Conservation (phyloP, 805 yeast genomes). For the Cyberlindnera suaveolens region DNA sequence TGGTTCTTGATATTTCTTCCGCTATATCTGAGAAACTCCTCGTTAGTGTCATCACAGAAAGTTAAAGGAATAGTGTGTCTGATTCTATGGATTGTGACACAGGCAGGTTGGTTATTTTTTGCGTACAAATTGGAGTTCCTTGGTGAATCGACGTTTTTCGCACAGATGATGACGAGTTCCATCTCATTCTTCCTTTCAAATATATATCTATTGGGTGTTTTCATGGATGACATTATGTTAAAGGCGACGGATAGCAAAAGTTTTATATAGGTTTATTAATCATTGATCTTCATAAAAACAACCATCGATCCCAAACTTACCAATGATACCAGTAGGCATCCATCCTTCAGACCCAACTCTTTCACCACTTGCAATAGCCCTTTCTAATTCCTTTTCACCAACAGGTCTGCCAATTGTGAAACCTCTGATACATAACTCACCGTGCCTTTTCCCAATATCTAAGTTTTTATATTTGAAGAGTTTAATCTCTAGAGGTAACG, state of each 20-base stretch:
- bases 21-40: constrained; percentile 48
- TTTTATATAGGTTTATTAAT: neutral
- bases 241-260: constrained; percentile 1
- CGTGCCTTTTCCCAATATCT: constrained; percentile 34
- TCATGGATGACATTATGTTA: constrained; percentile 32
- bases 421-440: constrained; percentile 54
- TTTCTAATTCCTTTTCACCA: constrained; percentile 24
- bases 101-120: constrained; percentile 70
- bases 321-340: constrained; percentile 45
- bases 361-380: constrained; percentile 27
- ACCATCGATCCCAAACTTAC: constrained; percentile 66
- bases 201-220: constrained; percentile 50
- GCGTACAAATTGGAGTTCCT: constrained; percentile 80
- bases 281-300: constrained; percentile 46
- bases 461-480: constrained; percentile 30
- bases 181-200: constrained; percentile 55
- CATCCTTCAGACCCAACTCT: constrained; percentile 41
- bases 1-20: constrained; percentile 92
- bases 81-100: constrained; percentile 60
- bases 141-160: constrained; percentile 60
- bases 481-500: constrained; percentile 57
- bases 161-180: constrained; percentile 51
- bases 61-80: constrained; percentile 37
- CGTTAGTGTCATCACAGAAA: constrained; percentile 23
- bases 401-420: constrained; percentile 55